Base-by-base conservation (phyloP, 2,329 filamentous ascomycete species). In the Pezicula rhizophila region DNA sequence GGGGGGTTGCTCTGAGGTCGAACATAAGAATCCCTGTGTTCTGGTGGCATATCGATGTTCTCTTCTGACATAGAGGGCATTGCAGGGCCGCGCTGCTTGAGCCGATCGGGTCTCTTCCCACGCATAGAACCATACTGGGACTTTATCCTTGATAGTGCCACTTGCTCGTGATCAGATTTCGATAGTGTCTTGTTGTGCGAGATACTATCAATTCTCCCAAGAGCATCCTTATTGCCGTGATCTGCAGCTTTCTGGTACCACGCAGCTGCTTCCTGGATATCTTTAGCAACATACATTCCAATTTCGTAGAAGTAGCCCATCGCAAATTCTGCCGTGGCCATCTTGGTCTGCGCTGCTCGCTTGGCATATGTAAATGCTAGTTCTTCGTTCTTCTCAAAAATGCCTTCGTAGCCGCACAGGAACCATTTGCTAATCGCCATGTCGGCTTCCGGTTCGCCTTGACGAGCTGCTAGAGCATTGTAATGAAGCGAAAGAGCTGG, bases 381-480 rank as follows among this genome's bases (percentile, higher is more conserved):
- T 64, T 92, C 87, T 68, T 99, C 93, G 61, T 96, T 97, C 76
- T 97, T 97, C 52, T 88, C 80, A 63, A 99, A 96, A 6, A 95
- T 77, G 18, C 85, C 86, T 57, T 97, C 92, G 56, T 93, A 91
- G 2, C 93, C 93, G 62, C 95, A 97, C 25, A 99, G 76, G 64
- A 97, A 99, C 93, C 93, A 99, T 68, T 96, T 93, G 68, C 92
- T 97, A 52, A 99, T 90, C 25, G 92, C 90, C 69, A 99, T 87
- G 52, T 96, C 90, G 0, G 92, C 93, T 66, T 99, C 93, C 0
- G 90, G 77, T 60, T 97, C 90, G 15, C 91, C 92, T 69, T 97
- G 93, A 56, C 87, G 84, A 11, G 93, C 87, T 18, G 93, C 92
- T 28, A 99, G 77, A 34, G 89, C 89, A 63, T 97, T 96, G 72